Percentiles rank a stretch among this genome's conserved stretches.
These are phyloP conservation scores for Orychophragmus violaceus DNA, from an alignment of 345 rosid species.

Conservation along the genomic window DNA sequence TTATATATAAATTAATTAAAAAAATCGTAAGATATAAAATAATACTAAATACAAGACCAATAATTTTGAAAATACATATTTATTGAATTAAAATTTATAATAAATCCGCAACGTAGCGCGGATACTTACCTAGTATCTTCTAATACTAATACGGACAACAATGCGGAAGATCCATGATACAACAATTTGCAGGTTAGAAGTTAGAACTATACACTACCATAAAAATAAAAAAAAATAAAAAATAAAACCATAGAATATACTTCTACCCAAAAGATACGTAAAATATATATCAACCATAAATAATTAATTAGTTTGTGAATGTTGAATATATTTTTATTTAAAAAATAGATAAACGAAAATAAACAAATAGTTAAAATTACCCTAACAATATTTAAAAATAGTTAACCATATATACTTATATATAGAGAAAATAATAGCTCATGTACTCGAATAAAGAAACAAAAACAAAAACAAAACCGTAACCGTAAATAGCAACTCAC, in stretches of 20 bases:
- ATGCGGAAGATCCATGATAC: neutral
- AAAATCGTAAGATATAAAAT: too few relatives aligned
- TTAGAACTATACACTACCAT: neutral
- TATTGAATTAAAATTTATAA: too few relatives aligned
- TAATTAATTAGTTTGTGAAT: neutral
- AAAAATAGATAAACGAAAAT: neutral
- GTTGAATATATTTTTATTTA: neutral
- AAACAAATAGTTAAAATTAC: neutral
- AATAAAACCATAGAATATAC: neutral
- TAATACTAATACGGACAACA: neutral
- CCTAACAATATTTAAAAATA: conserved; percentile 7
- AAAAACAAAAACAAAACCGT: neutral
- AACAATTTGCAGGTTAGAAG: neutral
- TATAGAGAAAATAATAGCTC: neutral
- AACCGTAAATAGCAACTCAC: neutral
- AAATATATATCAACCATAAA: neutral
- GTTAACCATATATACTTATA: neutral
- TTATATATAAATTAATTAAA: too few relatives aligned
- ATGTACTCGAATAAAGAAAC: neutral
- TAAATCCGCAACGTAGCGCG: too few relatives aligned
- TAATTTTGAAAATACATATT: too few relatives aligned
- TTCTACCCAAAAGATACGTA: neutral
- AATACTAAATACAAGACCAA: too few relatives aligned
- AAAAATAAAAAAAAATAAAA: neutral
- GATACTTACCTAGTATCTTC: neutral